A percentile compares a stretch with the other conserved stretches of the same genome.
Conservation (phyloP, 1,139 yeast genomes). For the Zygosaccharomyces pseudobailii region DNA sequence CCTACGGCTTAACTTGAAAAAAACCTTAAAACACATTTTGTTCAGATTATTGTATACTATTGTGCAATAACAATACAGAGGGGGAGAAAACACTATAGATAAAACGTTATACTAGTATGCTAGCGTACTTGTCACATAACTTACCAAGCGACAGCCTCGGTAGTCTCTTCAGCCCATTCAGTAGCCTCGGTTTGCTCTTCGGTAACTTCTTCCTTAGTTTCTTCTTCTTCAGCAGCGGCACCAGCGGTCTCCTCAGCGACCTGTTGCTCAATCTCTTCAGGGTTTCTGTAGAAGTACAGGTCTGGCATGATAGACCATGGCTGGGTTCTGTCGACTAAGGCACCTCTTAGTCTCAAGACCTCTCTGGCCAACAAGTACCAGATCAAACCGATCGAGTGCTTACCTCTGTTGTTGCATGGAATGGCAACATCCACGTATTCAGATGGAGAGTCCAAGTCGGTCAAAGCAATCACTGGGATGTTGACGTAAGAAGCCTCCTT, state of each 20-base stretch:
- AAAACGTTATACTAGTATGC: constrained; percentile 24
- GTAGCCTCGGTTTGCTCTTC: constrained; percentile 64
- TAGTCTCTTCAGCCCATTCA: constrained; percentile 73
- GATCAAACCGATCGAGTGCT: constrained; percentile 99
- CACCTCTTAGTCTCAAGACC: constrained; percentile 98
- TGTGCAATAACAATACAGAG: constrained; percentile 18
- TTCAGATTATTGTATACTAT: constrained; percentile 14
- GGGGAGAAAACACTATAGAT: constrained; percentile 16
- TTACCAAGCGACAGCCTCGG: constrained; percentile 43
- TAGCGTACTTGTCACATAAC: constrained; percentile 19
- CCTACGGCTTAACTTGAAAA: too few relatives aligned
- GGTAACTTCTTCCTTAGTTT: constrained; percentile 52
- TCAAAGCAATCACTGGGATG: constrained; percentile 99
- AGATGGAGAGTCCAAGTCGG: constrained; percentile 98
- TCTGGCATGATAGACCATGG: constrained; percentile 99
- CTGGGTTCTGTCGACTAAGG: constrained; percentile 93
- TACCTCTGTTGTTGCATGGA: constrained; percentile 99
- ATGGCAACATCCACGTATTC: constrained; percentile 99
- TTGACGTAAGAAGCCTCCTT: constrained; percentile 99
- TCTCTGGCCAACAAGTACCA: constrained; percentile 99
- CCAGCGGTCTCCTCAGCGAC: constrained; percentile 60
- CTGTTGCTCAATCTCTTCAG: constrained; percentile 95
- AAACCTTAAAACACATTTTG: constrained; percentile 30
- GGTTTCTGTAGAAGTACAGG: constrained; percentile 99
- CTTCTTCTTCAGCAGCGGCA: constrained; percentile 61